A percentile compares a stretch with the other conserved stretches of the same genome.
phyloP scores from a whole-genome alignment of 441 rosid genomes.

The Adansonia rubrostipa region DNA sequence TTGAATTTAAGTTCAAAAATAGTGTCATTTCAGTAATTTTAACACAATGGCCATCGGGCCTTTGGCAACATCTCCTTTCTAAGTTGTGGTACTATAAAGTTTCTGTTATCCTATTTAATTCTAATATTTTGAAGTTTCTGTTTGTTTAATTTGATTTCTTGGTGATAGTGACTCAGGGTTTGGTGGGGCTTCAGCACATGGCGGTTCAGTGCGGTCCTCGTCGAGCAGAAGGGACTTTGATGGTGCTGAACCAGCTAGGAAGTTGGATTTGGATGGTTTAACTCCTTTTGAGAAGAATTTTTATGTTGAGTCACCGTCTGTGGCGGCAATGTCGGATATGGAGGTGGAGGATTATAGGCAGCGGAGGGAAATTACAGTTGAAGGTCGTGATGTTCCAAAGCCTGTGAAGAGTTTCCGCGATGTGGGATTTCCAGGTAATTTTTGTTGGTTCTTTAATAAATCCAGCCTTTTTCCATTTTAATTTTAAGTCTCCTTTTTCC shows the following conservation, averaged over 20 bases:
- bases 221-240: conserved; percentile 64
- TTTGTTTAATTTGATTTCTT: conserved; percentile 34
- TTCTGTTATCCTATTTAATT: not conserved
- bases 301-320: conserved; percentile 69
- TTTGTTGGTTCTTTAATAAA: conserved; percentile 4
- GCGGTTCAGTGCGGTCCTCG: conserved; percentile 53
- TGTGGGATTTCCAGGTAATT: conserved; percentile 83
- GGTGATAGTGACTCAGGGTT: conserved; percentile 82
- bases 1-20: not conserved
- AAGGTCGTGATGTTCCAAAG: conserved; percentile 88
- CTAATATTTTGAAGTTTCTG: conserved; percentile 31
- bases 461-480: not conserved
- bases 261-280: conserved; percentile 83
- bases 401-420: conserved; percentile 79
- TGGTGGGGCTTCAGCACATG: conserved; percentile 74
- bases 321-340: conserved; percentile 77
- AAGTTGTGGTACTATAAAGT: not conserved
- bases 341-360: conserved; percentile 82
- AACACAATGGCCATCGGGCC: not conserved
- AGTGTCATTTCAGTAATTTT: not conserved
- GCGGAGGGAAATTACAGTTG: conserved; percentile 80
- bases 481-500: not conserved
- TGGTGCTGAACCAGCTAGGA: conserved; percentile 57
- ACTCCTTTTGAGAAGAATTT: conserved; percentile 92
- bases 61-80: not conserved